Base-by-base conservation (phyloP, 108 stramenopile genomes). In the Craspedostauros australis region DNA sequence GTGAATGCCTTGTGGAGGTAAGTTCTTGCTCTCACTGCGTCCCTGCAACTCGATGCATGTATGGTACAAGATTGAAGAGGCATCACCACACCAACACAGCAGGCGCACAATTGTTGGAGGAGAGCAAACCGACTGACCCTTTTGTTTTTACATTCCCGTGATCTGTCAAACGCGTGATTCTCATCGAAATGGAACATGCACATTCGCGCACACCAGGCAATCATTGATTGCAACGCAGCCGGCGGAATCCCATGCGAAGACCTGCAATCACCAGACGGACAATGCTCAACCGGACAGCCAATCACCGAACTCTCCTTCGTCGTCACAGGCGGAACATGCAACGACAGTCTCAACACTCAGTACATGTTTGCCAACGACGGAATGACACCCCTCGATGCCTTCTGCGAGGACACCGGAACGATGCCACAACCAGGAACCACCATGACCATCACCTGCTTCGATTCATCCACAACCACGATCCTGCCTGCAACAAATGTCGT, bases 171-270 rank as follows among this genome's bases (percentile, higher is more conserved):
- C 27, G 46, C 46, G 6, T 24, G 12, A 36, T 9, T 36, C 34
- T 9, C 9, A 36, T 12, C 34, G 34, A 9, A 36, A 12, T 36
- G 34, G 9, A 12, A 9, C 9, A 11, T 36, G 34, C 34, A 11
- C 34, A 11, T 9, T 36, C 12, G n/a, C n/a, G n/a, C n/a, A n/a
- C 42, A n/a, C 14, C 21, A 16, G 21, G 6, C 7, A 43, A 6
- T 22, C 9, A 59, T 59, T 37, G 27, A n/a, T 38, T 59, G 57
- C 20, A 2, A 48, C n/a, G 33, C 21, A 15, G 32, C 5, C 2
- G 30, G 20, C 26, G 46, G 46, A 24, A 21, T 59, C 26, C 57
- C 45, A 12, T 59, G 57, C 20, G 15, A 20, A 16, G 25, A 59
- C 4, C 4, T 59, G 26, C 15, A 21, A 5, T 4, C 18, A 5